A percentile compares a stretch with the other conserved stretches of the same genome.
Evolutionary conservation across 305 asterid genomes (phyloP).

Genomic region (Rubia tinctorum): DNA sequence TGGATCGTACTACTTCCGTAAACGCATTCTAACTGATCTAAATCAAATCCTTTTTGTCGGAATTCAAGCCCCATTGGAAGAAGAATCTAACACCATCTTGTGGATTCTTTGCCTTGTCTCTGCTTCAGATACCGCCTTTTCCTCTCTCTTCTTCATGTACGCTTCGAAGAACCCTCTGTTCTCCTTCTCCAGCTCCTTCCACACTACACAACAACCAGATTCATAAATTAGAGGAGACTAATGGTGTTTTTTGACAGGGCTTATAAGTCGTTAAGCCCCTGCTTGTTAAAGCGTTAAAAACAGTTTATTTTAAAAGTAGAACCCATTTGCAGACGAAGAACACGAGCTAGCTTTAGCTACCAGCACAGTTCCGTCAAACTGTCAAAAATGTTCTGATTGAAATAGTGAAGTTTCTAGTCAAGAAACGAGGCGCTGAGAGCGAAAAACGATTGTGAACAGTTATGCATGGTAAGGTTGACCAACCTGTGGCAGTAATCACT

Average conservation of each 20-base stretch:
- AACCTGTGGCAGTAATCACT: conserved; percentile 82
- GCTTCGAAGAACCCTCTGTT: conserved; percentile 69
- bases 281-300: too few relatives aligned
- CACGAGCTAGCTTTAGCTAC: too few relatives aligned
- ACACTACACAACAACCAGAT: conserved; percentile 35
- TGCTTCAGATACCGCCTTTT: conserved; percentile 22
- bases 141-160: conserved; percentile 48
- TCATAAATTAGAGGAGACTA: too few relatives aligned
- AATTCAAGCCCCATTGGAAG: conserved; percentile 24
- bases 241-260: too few relatives aligned
- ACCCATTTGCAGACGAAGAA: too few relatives aligned
- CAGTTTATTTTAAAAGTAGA: too few relatives aligned
- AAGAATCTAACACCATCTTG: conserved; percentile 39
- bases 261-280: too few relatives aligned
- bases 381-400: too few relatives aligned
- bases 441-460: too few relatives aligned
- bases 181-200: conserved; percentile 92
- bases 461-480: conserved; percentile 1
- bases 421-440: too few relatives aligned
- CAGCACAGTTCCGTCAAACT: too few relatives aligned
- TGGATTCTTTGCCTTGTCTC: conserved; percentile 44
- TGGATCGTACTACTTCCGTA: not conserved
- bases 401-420: too few relatives aligned
- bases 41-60: not conserved
- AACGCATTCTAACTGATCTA: not conserved